Conservation (phyloP, 2,329 filamentous ascomycete genomes). For the Ophiocordyceps australis region DNA sequence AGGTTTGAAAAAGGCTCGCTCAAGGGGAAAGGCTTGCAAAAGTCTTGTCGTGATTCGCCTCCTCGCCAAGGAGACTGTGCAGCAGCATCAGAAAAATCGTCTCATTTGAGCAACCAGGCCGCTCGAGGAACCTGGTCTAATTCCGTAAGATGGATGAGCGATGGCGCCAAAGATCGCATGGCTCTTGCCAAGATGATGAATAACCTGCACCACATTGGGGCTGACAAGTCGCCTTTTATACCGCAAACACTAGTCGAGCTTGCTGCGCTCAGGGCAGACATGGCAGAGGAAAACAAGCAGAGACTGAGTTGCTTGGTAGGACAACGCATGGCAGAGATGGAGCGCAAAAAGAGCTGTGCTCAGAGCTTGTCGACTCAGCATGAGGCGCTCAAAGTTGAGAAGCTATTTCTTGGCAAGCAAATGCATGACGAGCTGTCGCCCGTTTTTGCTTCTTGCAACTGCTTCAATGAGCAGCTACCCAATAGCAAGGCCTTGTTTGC, state of each 20-base stretch:
- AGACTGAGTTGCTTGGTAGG: conserved; percentile 9
- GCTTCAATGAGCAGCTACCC: conserved; percentile 11
- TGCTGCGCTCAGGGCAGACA: conserved; percentile 12
- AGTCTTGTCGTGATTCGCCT: too few species aligned
- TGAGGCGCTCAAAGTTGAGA: conserved; percentile 2
- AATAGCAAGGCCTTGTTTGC: conserved; percentile 4
- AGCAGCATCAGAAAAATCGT: neutral
- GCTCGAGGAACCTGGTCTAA: conserved; percentile 20
- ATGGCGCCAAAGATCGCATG: conserved; percentile 12
- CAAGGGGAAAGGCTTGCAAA: too few species aligned
- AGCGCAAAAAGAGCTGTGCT: conserved; percentile 3
- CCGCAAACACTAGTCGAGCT: conserved; percentile 16
- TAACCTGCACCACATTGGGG: conserved; percentile 16
- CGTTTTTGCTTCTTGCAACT: conserved; percentile 13
- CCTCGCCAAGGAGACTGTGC: too few species aligned
- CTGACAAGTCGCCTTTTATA: conserved; percentile 16
- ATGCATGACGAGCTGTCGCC: conserved; percentile 12
- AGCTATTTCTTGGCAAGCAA: conserved; percentile 10
- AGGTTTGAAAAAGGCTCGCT: too few species aligned
- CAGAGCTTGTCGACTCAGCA: too few species aligned
- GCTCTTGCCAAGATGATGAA: conserved; percentile 15
- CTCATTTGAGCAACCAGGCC: neutral
- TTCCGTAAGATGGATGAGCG: conserved; percentile 20
- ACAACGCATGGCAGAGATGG: conserved; percentile 5
- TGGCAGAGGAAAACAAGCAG: conserved; percentile 9